A percentile compares a stretch with the other conserved stretches of the same genome.
phyloP scores from a whole-genome alignment of 2,329 filamentous ascomycete genomes.

The Clarireedia sp. region DNA sequence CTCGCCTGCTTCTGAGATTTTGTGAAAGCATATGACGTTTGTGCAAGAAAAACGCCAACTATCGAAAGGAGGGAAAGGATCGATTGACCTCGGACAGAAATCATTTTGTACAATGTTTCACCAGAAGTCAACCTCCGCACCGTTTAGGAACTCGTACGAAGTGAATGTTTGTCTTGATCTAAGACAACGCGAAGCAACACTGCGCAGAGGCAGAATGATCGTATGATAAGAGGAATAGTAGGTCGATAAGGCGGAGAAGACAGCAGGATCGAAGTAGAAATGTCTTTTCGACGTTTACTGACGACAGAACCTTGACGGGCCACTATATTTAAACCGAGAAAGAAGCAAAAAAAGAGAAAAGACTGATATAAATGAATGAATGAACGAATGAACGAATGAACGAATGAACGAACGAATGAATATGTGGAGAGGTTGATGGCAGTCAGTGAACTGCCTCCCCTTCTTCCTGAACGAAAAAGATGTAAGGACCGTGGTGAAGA shows the following conservation, averaged over 20 bases:
- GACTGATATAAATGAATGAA: neutral
- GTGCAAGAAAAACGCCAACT: neutral
- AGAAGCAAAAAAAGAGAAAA: neutral
- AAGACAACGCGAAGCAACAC: no score
- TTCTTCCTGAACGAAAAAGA: neutral
- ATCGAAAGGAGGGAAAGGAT: neutral
- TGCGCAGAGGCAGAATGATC: no score
- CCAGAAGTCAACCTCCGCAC: neutral
- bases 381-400: neutral
- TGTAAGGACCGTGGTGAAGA: neutral
- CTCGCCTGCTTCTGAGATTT: neutral
- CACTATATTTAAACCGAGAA: no score
- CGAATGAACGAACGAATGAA: neutral
- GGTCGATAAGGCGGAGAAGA: no score
- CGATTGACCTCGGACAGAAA: neutral
- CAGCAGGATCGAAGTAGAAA: no score
- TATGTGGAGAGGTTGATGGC: neutral
- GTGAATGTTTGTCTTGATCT: no score
- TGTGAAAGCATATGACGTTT: neutral
- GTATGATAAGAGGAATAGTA: no score
- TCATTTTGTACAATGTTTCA: neutral
- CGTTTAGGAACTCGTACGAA: neutral
- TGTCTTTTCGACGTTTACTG: no score
- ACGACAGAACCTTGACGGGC: no score
- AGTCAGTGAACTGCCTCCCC: neutral